Evolutionary conservation across 352 stramenopile species (phyloP).

Genomic region (Blastocystis sp.): DNA sequence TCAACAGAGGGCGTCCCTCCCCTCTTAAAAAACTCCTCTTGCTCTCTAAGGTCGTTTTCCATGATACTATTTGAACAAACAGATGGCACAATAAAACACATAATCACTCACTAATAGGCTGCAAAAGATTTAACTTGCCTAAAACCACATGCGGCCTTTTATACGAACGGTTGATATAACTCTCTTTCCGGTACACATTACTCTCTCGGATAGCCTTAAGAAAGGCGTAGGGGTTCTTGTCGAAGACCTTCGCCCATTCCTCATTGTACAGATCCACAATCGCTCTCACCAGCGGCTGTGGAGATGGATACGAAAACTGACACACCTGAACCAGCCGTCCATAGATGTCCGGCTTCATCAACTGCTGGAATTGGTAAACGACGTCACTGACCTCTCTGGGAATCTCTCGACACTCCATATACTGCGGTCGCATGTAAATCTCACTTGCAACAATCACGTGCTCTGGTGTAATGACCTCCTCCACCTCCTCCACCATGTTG

Average conservation of each 20-base stretch:
- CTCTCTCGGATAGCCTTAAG: constrained; percentile 54
- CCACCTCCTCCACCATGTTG: constrained; percentile 43
- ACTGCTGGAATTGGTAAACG: constrained; percentile 11
- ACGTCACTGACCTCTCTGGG: background rate
- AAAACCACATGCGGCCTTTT: background rate
- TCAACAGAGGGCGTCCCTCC: background rate
- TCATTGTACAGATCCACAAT: constrained; percentile 45
- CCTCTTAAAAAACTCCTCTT: constrained; percentile 30
- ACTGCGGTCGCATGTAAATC: constrained; percentile 24
- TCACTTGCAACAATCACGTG: background rate
- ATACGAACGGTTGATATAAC: constrained; percentile 50
- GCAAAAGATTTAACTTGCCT: background rate
- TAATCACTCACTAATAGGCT: background rate
- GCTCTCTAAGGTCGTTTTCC: background rate
- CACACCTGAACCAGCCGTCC: constrained; percentile 41
- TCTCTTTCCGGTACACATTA: constrained; percentile 33
- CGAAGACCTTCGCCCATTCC: constrained; percentile 23
- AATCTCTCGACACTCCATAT: constrained; percentile 19
- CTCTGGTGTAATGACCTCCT: constrained; percentile 32
- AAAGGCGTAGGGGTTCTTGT: constrained; percentile 38
- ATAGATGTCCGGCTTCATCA: constrained; percentile 33
- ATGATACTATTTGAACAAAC: constrained; percentile 38
- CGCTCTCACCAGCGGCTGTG: constrained; percentile 11
- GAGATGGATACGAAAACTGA: constrained; percentile 48
- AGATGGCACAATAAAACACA: background rate